Conservation (phyloP, 2,329 filamentous ascomycete species). For the Thelonectria rubi region DNA sequence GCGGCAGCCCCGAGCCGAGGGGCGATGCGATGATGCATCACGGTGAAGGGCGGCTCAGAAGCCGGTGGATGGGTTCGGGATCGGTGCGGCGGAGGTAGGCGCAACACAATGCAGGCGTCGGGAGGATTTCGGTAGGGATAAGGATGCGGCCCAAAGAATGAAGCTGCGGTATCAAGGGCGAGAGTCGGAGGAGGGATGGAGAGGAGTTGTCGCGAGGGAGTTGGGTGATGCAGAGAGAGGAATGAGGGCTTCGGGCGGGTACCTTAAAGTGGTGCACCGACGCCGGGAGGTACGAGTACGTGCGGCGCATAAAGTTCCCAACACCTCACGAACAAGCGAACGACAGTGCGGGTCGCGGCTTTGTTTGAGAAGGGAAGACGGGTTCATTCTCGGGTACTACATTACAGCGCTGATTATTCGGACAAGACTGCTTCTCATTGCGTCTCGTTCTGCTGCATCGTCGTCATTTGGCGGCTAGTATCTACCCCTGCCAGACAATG, state of each 20-base stretch:
- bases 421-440: no score
- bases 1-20: slow-evolving; percentile 45
- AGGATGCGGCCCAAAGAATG: slow-evolving; percentile 16
- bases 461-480: slow-evolving; percentile 31
- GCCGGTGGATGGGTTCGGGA: slow-evolving; percentile 23
- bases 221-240: slow-evolving; percentile 16
- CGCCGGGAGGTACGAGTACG: slow-evolving; percentile 26
- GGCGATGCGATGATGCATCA: slow-evolving; percentile 48
- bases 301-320: slow-evolving; percentile 23
- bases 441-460: neutral
- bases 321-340: slow-evolving; percentile 14
- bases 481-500: neutral
- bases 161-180: neutral
- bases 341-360: neutral
- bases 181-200: neutral
- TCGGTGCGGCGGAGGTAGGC: slow-evolving; percentile 15
- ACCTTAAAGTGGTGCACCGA: slow-evolving; percentile 16
- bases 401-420: no score
- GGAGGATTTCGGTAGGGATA: slow-evolving; percentile 28
- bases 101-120: slow-evolving; percentile 12
- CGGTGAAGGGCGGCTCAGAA: slow-evolving; percentile 32
- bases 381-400: slow-evolving; percentile 6
- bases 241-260: slow-evolving; percentile 8
- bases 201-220: slow-evolving; percentile 14
- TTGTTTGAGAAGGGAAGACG: neutral